A percentile compares a stretch with the other conserved stretches of the same genome.
Evolutionary conservation across 495 filamentous ascomycete species (phyloP).

Genomic region (Aspergillus ostianus): DNA sequence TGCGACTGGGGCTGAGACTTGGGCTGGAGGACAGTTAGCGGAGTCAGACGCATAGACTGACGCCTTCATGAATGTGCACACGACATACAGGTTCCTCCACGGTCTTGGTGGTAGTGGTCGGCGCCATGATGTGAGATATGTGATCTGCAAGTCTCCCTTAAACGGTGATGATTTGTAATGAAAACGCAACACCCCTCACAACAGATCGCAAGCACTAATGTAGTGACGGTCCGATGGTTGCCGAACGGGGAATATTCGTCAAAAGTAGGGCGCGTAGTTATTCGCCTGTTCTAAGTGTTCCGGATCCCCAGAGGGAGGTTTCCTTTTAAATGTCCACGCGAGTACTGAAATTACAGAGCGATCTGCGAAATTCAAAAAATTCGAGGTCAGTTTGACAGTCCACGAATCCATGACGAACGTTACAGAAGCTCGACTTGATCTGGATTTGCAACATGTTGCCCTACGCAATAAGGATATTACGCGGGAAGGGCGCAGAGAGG

Average conservation of each 20-base stretch:
- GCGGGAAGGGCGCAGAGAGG: slow-evolving; percentile 9
- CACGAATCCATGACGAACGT: slow-evolving; percentile 14
- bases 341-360: slow-evolving; percentile 15
- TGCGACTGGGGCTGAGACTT: too few species aligned
- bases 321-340: not conserved
- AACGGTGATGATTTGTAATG: not conserved
- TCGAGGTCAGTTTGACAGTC: slow-evolving; percentile 21
- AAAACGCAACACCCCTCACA: not conserved
- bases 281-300: not conserved
- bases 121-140: slow-evolving; percentile 26
- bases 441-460: slow-evolving; percentile 15
- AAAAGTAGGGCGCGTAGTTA: not conserved
- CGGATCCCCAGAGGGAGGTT: not conserved
- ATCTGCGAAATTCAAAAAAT: slow-evolving; percentile 18
- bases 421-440: slow-evolving; percentile 18
- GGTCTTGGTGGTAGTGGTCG: slow-evolving; percentile 30
- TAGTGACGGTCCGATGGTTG: not conserved
- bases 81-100: slow-evolving; percentile 30
- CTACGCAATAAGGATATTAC: slow-evolving; percentile 26
- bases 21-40: not conserved
- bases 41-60: too few species aligned
- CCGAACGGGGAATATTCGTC: not conserved
- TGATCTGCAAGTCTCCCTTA: not conserved
- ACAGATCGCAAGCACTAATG: not conserved
- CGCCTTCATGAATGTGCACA: too few species aligned